Percentiles rank a stretch among this genome's conserved stretches.
These are phyloP conservation scores for Ambrosiella beaveri DNA, from an alignment of 2,329 filamentous ascomycete genomes.

Conservation along the genomic window DNA sequence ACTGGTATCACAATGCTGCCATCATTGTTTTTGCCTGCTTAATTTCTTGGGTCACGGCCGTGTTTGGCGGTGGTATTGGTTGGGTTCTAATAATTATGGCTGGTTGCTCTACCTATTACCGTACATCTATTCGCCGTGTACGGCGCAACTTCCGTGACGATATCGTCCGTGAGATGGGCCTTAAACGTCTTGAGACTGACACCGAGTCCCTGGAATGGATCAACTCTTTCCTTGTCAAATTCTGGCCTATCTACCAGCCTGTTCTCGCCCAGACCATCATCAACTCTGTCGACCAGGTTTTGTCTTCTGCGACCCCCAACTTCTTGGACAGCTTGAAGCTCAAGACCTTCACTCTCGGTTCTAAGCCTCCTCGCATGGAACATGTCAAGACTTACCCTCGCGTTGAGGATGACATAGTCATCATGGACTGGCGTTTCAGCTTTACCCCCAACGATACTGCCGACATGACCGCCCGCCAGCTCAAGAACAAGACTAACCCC, in stretches of 20 bases:
- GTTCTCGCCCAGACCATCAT: constrained; percentile 85
- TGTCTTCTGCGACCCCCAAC: constrained; percentile 77
- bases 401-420: constrained; percentile 80
- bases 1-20: constrained; percentile 97
- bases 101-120: constrained; percentile 83
- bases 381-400: constrained; percentile 97
- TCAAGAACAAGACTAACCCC: constrained; percentile 92
- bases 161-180: constrained; percentile 71
- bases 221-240: constrained; percentile 95
- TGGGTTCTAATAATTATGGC: constrained; percentile 94
- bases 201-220: constrained; percentile 95
- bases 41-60: constrained; percentile 73
- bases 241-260: constrained; percentile 97
- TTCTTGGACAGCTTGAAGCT: constrained; percentile 89
- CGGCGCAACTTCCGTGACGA: constrained; percentile 94
- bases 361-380: constrained; percentile 88
- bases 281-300: constrained; percentile 84
- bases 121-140: constrained; percentile 83
- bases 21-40: constrained; percentile 87
- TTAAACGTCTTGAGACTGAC: constrained; percentile 76
- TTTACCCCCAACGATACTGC: constrained; percentile 90
- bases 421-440: constrained; percentile 99
- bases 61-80: constrained; percentile 75
- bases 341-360: constrained; percentile 84
- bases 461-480: constrained; percentile 76